Percentiles rank a stretch among this genome's conserved stretches.
Evolutionary conservation across 2,329 filamentous ascomycete genomes (phyloP).

Genomic region (Pochonia chlamydosporia): DNA sequence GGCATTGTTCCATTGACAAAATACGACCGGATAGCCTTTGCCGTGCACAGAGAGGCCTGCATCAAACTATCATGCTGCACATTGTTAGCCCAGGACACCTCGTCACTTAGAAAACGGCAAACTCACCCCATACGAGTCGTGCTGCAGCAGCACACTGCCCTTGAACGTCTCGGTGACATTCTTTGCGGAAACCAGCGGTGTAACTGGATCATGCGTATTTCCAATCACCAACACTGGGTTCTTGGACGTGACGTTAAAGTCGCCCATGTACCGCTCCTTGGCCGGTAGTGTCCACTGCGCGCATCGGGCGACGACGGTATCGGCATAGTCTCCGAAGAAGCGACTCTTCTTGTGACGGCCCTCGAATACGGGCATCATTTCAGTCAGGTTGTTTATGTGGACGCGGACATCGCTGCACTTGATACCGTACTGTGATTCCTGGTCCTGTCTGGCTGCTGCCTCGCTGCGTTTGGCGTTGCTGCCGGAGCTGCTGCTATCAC

Average conservation of each 20-base stretch:
- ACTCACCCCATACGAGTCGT: constrained; percentile 3
- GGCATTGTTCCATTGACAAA: constrained; percentile 14
- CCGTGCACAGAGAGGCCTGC: constrained; percentile 13
- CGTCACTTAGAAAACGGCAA: not conserved
- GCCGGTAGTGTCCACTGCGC: constrained; percentile 32
- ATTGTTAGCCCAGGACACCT: not conserved
- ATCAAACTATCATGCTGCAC: constrained; percentile 11
- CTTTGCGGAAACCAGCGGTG: constrained; percentile 3
- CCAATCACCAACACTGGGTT: constrained; percentile 31
- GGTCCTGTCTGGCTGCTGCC: not conserved
- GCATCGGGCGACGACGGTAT: constrained; percentile 19
- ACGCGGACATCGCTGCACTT: constrained; percentile 28
- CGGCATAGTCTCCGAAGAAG: constrained; percentile 18
- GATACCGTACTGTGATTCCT: constrained; percentile 18
- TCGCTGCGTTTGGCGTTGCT: not conserved
- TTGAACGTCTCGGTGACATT: constrained; percentile 6
- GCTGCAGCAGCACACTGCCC: constrained; percentile 7
- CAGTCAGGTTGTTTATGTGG: constrained; percentile 19
- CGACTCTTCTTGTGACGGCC: constrained; percentile 19
- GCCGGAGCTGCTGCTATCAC: not conserved
- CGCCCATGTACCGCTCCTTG: constrained; percentile 27
- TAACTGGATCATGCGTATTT: constrained; percentile 26
- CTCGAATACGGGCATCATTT: constrained; percentile 18
- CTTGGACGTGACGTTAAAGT: constrained; percentile 25
- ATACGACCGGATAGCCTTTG: constrained; percentile 10